Base-by-base conservation (phyloP, 495 filamentous ascomycete species). In the Penicillium psychrofluorescens region DNA sequence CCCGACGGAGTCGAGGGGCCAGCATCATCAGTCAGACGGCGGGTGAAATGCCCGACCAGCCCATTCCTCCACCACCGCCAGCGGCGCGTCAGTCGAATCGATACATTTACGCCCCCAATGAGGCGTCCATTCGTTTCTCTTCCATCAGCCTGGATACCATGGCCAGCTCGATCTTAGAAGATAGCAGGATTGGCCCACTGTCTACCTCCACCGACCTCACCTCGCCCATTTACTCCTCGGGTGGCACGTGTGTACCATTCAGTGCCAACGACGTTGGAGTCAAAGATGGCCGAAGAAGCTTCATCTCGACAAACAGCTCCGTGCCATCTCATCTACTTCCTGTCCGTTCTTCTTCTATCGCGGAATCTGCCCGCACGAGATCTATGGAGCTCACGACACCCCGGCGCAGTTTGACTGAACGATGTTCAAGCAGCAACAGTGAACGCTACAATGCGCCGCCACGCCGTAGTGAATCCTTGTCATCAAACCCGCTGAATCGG, bases 101-200 rank as follows among this genome's bases (percentile, higher is more conserved):
- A 36, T 55, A 67, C 30, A 64, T 55, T n/a, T 63, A 67, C 15
- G 56, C 64, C 12, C 57, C 59, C 38, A 72, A 74, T 36, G 59
- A 66, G 40, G 71, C 64, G 10, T 38, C 55, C 22, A 58, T 64
- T 49, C 60, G 69, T 6, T 51, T 68, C 16, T 75, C 72, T 3
- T 68, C 62, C 0, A 58, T 67, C 41, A 76, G 71, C 41, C 44
- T 74, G 1, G 65, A 72, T 40, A 75, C 70, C 7, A 71, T 64
- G 1, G 63, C 74, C 44, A 76, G 71, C 43, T 74, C 71, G 2
- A 70, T 75, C 34, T 46, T 76, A n/a, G 64, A 74, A 11, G 72
- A 70, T 29, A 55, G 54, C 29, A 41, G 49, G 38, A 50, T 57
- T 30, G 58, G 50, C 8, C 59, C 58, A 7, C 46, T 51, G 11